Base-by-base conservation (phyloP, 2,329 filamentous ascomycete genomes). In the Fusarium sp. region DNA sequence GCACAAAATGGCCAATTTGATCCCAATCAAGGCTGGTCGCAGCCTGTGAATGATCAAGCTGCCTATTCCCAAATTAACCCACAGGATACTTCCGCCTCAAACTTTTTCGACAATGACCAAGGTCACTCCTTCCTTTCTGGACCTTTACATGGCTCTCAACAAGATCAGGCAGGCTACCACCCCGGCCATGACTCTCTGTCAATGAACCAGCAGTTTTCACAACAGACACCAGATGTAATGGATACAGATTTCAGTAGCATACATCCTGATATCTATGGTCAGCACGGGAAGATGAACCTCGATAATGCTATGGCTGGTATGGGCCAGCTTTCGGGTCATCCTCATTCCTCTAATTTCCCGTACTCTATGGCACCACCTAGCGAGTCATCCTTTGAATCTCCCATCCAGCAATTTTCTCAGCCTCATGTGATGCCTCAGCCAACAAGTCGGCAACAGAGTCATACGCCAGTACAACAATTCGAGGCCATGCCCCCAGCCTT, bases 1-100 rank as follows among this genome's bases (percentile, higher is more conserved):
- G 67, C 73, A 32, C 79, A 80, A 54, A 75, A 76, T 58, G 78
- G 76, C 32, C 80, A 82, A 40, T 83, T 80, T 69, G 81, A 82
- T 52, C 77, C 78, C 52, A 75, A 74, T 44, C 80, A 82, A 57
- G 61, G 76, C 38, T 83, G 82, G 82, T 70, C 77, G 11, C 81
- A 82, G 65, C 63, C 78, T 32, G 75, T 80, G 52, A 63, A 72
- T 25, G 78, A 78, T 20, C 80, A 81, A 62, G 53, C 76, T 22
- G 64, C 72, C 24, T 81, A 78, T 63, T 72, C 80, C 11, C 77
- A 80, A 43, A 69, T 80, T 43, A 73, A 75, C 47, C 61, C 76
- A 16, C 76, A 79, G 38, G 78, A 79, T 62, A 69, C 74, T n/a
- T 71, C 76, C 20, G 20, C 76, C 8, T 61, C 73, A 65, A 80